phyloP scores from a whole-genome alignment of 2,329 filamentous ascomycete species.

The Grosmannia huntii region DNA sequence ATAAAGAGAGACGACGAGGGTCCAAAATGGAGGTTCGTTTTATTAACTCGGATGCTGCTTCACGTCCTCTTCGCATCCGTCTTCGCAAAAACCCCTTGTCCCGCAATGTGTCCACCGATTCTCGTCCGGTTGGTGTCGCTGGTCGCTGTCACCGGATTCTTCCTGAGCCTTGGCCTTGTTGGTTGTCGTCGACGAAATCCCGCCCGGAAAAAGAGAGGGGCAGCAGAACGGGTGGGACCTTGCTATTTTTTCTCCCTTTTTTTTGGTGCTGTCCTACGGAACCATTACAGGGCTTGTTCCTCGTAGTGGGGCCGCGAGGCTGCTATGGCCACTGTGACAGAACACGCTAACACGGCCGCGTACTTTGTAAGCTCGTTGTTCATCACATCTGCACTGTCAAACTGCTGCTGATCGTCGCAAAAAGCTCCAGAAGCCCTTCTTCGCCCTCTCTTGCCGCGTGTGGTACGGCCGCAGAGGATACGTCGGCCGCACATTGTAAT shows the following conservation, averaged over 20 bases:
- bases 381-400: background rate
- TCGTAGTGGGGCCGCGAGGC: conserved; percentile 1
- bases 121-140: background rate
- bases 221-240: conserved; percentile 3
- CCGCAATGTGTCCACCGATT: background rate
- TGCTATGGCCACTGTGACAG: background rate
- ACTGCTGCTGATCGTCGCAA: conserved; percentile 12
- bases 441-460: background rate
- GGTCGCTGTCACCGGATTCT: background rate
- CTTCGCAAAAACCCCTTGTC: too few relatives aligned
- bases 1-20: background rate
- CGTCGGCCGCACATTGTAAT: conserved; percentile 18
- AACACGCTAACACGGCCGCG: too few relatives aligned
- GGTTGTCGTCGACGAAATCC: background rate
- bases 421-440: conserved; percentile 17
- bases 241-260: conserved; percentile 3
- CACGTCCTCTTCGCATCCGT: too few relatives aligned
- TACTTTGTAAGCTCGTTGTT: background rate
- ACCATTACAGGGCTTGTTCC: conserved; percentile 1
- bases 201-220: conserved; percentile 4
- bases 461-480: conserved; percentile 20
- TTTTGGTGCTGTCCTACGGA: background rate
- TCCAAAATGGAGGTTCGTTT: background rate
- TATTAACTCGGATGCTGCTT: too few relatives aligned
- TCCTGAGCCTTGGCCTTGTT: background rate